These are phyloP conservation scores for Mortierella sp. DNA, from an alignment of 371 early-diverging fungal species.

Conservation along the genomic window DNA sequence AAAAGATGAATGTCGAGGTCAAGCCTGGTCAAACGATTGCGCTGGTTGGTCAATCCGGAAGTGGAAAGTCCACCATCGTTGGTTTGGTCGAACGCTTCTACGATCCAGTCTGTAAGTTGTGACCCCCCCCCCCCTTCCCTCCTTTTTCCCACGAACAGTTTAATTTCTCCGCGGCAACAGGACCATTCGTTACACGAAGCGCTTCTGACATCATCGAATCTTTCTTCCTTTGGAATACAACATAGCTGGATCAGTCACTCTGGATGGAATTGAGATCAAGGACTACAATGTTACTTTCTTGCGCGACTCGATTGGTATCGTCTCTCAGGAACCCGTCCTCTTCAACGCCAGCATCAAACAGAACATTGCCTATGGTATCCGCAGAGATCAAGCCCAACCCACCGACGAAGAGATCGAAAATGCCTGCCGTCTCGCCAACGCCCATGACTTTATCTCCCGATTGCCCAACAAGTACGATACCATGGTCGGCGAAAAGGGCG, in stretches of 20 bases:
- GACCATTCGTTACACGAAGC: too few relatives aligned
- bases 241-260: slow-evolving; percentile 30
- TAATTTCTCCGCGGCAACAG: too few relatives aligned
- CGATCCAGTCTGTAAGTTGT: slow-evolving; percentile 31
- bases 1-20: slow-evolving; percentile 60
- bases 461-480: slow-evolving; percentile 82
- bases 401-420: slow-evolving; percentile 59
- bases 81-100: slow-evolving; percentile 55
- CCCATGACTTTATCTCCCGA: slow-evolving; percentile 75
- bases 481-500: slow-evolving; percentile 70
- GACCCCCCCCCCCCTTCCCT: background rate
- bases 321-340: slow-evolving; percentile 74
- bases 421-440: slow-evolving; percentile 73
- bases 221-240: too few relatives aligned
- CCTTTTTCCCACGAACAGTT: background rate
- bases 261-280: slow-evolving; percentile 61
- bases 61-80: slow-evolving; percentile 66
- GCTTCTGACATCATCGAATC: too few relatives aligned
- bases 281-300: slow-evolving; percentile 60
- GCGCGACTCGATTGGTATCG: slow-evolving; percentile 62
- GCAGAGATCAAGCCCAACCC: slow-evolving; percentile 16
- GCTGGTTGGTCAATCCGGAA: slow-evolving; percentile 65
- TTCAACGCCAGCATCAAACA: slow-evolving; percentile 68
- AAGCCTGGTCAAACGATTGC: slow-evolving; percentile 66
- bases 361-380: slow-evolving; percentile 57